phyloP scores from a whole-genome alignment of 2,329 filamentous ascomycete genomes.

The Microdochium trichocladiopsis region DNA sequence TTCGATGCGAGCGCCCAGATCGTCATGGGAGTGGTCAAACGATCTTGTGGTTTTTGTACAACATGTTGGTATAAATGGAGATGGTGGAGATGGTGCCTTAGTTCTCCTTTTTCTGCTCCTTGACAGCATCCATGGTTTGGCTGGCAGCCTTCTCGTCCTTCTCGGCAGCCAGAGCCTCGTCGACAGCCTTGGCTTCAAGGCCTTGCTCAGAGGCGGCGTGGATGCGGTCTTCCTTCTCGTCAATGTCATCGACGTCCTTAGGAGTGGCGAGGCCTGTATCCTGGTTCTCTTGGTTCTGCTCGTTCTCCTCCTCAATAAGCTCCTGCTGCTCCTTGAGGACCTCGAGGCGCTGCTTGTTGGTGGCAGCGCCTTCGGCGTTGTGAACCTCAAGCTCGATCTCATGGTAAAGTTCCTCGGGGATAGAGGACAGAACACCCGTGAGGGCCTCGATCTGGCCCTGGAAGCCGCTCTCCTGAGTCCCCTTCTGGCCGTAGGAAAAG shows the following conservation, averaged over 20 bases:
- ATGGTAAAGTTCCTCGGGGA: conserved; percentile 97
- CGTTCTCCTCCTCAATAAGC: conserved; percentile 92
- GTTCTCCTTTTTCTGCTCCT: conserved; percentile 17
- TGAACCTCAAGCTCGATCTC: conserved; percentile 98
- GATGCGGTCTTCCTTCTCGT: conserved; percentile 78
- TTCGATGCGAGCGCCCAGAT: neutral
- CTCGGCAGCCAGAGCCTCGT: conserved; percentile 50
- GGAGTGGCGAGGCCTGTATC: conserved; percentile 67
- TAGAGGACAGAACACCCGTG: conserved; percentile 84
- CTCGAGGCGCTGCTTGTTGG: conserved; percentile 97
- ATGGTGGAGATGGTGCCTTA: neutral
- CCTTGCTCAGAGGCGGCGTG: conserved; percentile 41
- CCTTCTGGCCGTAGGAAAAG: conserved; percentile 81
- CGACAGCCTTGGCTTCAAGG: conserved; percentile 38
- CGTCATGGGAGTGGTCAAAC: neutral
- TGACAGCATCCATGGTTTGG: conserved; percentile 29
- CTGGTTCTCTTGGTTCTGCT: conserved; percentile 79
- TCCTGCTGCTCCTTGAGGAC: conserved; percentile 98
- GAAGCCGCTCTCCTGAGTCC: conserved; percentile 69
- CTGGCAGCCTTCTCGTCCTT: conserved; percentile 34
- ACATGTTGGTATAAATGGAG: neutral
- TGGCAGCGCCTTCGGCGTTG: conserved; percentile 91
- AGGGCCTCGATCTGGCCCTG: conserved; percentile 88
- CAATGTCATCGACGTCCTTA: conserved; percentile 85
- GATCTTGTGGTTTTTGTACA: neutral